These are phyloP conservation scores for Plantago ovata DNA, from an alignment of 257 asterid genomes.

Conservation along the genomic window DNA sequence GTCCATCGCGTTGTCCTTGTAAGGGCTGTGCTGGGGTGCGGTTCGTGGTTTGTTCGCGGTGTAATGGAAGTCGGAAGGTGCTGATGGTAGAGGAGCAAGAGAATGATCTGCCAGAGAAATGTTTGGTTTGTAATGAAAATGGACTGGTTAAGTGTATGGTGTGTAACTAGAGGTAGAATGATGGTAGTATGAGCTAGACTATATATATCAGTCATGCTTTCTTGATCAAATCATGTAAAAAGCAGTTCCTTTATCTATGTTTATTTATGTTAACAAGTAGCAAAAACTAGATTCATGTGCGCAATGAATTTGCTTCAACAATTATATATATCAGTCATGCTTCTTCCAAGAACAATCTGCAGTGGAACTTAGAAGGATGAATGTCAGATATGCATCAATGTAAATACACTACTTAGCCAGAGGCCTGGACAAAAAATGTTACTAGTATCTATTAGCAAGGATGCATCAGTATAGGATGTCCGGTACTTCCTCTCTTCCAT, in stretches of 20 bases:
- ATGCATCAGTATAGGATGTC: too few species aligned
- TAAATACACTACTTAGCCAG: too few species aligned
- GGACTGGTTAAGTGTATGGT: constrained; percentile 64
- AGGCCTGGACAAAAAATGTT: too few species aligned
- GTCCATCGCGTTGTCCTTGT: constrained; percentile 34
- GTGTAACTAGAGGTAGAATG: constrained; percentile 37
- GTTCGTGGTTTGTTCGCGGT: constrained; percentile 49
- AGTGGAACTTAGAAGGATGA: too few species aligned
- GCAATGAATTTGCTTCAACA: not conserved
- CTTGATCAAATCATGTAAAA: constrained; percentile 20
- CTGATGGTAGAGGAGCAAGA: constrained; percentile 18
- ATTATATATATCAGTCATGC: too few species aligned
- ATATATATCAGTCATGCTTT: not conserved
- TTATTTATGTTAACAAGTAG: constrained; percentile 6
- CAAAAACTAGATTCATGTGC: not conserved
- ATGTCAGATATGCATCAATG: too few species aligned
- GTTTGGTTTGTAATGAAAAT: constrained; percentile 74
- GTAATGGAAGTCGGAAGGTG: constrained; percentile 62
- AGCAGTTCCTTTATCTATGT: not conserved
- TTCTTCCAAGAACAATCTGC: too few species aligned
- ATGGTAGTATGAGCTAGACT: too few species aligned
- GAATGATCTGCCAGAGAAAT: constrained; percentile 22
- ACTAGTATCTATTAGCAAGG: too few species aligned
- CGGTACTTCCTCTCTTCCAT: too few species aligned
- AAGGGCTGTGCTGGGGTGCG: constrained; percentile 51